Percentiles rank a stretch among this genome's conserved stretches.
phyloP scores from a whole-genome alignment of 1,139 yeast species.

The Yamadazyma friedrichii region DNA sequence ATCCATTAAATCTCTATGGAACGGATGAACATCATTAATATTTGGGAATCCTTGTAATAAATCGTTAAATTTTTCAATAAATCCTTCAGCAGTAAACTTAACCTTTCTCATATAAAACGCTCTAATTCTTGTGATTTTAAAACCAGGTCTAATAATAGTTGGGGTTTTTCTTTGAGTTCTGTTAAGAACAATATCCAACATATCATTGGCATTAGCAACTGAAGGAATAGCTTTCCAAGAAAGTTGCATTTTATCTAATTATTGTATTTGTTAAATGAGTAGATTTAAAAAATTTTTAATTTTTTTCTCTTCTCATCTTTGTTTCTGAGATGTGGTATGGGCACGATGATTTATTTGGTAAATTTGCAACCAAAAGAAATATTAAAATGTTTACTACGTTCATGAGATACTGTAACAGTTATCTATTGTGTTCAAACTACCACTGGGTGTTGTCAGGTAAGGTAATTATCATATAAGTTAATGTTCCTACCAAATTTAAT shows the following conservation, averaged over 20 bases:
- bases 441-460: too few species aligned
- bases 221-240: slow-evolving; percentile 98
- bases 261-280: background rate
- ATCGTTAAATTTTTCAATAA: slow-evolving; percentile 86
- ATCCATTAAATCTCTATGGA: slow-evolving; percentile 96
- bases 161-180: slow-evolving; percentile 98
- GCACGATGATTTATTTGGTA: slow-evolving; percentile 2
- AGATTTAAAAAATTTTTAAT: slow-evolving; percentile 1
- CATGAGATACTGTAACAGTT: background rate
- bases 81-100: slow-evolving; percentile 93
- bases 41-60: slow-evolving; percentile 88
- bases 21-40: slow-evolving; percentile 96
- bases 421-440: too few species aligned
- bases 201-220: slow-evolving; percentile 86
- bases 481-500: background rate
- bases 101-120: slow-evolving; percentile 99
- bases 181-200: slow-evolving; percentile 94
- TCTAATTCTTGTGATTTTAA: slow-evolving; percentile 92
- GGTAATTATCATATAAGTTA: too few species aligned
- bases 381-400: too few species aligned
- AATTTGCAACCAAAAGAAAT: too few species aligned
- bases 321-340: background rate
- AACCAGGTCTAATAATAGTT: slow-evolving; percentile 95
- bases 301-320: slow-evolving; percentile 9
- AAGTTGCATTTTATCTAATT: slow-evolving; percentile 64